Base-by-base conservation (phyloP, 805 yeast species). In the Blastobotrys peoriensis region DNA sequence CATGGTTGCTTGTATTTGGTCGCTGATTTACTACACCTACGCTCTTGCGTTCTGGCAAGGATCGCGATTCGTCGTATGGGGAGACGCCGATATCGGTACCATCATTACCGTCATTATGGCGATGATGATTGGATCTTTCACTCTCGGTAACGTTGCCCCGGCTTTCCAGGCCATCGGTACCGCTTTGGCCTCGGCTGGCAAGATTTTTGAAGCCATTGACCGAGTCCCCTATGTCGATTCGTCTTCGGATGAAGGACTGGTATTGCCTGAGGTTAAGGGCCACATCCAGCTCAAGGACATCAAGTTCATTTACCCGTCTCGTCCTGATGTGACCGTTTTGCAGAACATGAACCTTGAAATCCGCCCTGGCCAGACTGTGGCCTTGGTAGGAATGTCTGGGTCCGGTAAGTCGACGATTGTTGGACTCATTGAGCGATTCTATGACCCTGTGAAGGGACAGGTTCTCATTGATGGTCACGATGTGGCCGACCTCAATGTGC, bases 331-430 rank as follows among this genome's bases (percentile, higher is more conserved):
- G 51, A 83, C 86, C 39, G 93, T 91, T 48, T 71, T 91, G 54
- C 73, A 76, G 19, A 80, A 89, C 61, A 87, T 88, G 34, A 68
- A 78, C 3, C 83, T 91, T 55, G 76, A 78, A 2, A 81, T 91
- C 25, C 88, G 91, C 6, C 87, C 95, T 2, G 98, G 98, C 5
- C 66, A 81, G 56, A 88, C 87, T 52, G 94, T 89, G 23, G 98
- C 97, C 8, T 76, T 91, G 51, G 98, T 91, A 13, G 98, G 98
- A 2, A 94, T 95, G 4, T 84, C 95, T 2, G 98, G 98, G 2
- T 81, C 91, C 54, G 98, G 98, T 28, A 91, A 91, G 66, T 87
- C 96, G 0, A 91, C 98, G 0, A 77, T 91, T 35, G 70, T 91
- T 51, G 79, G 89, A 57, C 66, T 91, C 23, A 81, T 87, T 0